Conservation (phyloP, 2,329 filamentous ascomycete species). For the Xylariaceae sp. region DNA sequence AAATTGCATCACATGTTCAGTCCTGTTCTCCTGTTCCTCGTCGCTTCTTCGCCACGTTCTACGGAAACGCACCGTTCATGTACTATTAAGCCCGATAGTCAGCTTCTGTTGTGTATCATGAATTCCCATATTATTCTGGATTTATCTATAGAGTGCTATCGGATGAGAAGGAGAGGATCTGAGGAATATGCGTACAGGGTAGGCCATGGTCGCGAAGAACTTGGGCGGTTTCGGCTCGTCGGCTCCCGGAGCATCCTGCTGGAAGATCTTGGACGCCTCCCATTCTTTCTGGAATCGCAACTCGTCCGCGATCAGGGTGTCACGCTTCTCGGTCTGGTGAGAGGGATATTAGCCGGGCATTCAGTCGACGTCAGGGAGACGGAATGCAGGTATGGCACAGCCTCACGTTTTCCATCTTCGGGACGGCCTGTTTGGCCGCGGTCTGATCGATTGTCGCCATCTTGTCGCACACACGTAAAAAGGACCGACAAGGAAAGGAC, state of each 20-base stretch:
- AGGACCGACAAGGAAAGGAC: background rate
- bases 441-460: slow-evolving; percentile 15
- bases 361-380: background rate
- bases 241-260: slow-evolving; percentile 76
- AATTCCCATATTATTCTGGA: background rate
- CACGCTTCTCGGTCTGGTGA: slow-evolving; percentile 20
- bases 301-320: slow-evolving; percentile 21
- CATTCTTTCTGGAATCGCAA: slow-evolving; percentile 71
- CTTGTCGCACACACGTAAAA: background rate
- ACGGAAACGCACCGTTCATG: slow-evolving; percentile 54
- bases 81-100: slow-evolving; percentile 23
- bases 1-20: background rate
- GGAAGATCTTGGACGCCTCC: slow-evolving; percentile 72
- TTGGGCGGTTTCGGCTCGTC: slow-evolving; percentile 80
- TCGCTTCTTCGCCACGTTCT: background rate
- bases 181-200: slow-evolving; percentile 27
- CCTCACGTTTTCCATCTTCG: slow-evolving; percentile 20
- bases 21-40: background rate
- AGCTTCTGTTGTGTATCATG: background rate
- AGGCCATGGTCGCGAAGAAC: slow-evolving; percentile 66
- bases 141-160: background rate
- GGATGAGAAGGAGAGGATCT: too few relatives aligned
- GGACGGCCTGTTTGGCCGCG: slow-evolving; percentile 14
- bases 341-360: slow-evolving; percentile 2
- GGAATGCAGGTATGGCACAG: background rate